phyloP scores from a whole-genome alignment of 108 stramenopile species.

The Cyclotella kingstonii region DNA sequence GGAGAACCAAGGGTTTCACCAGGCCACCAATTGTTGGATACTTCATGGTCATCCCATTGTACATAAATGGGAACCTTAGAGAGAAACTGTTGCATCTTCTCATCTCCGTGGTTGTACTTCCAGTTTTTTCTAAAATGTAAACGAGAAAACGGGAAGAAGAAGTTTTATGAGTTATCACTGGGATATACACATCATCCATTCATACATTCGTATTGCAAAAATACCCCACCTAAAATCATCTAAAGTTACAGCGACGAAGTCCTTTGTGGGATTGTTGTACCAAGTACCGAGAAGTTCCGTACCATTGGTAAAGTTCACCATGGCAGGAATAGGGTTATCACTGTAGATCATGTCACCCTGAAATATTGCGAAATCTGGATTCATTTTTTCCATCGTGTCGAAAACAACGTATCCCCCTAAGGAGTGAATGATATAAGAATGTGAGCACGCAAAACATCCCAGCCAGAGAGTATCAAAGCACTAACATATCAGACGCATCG shows the following conservation, averaged over 20 bases:
- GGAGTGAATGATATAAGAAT: background rate
- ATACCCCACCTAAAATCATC: conserved; percentile 39
- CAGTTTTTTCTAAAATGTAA: conserved; percentile 18
- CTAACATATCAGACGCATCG: too few relatives aligned
- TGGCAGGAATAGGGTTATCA: conserved; percentile 33
- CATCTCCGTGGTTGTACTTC: conserved; percentile 51
- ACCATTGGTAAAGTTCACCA: conserved; percentile 18
- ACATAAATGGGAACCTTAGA: conserved; percentile 33
- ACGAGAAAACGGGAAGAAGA: background rate
- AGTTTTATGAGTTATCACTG: background rate
- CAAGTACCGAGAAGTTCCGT: conserved; percentile 25
- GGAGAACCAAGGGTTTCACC: conserved; percentile 11
- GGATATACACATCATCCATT: background rate
- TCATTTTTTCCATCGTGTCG: conserved; percentile 39
- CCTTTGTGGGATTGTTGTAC: conserved; percentile 36
- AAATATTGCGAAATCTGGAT: conserved; percentile 46
- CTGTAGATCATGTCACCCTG: conserved; percentile 50
- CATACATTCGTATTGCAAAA: background rate
- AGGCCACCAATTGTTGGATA: conserved; percentile 43
- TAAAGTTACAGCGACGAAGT: conserved; percentile 43
- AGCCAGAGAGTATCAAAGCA: too few relatives aligned
- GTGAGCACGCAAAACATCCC: too few relatives aligned
- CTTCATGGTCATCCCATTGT: conserved; percentile 55
- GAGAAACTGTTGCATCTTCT: conserved; percentile 39
- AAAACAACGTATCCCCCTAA: conserved; percentile 47